phyloP scores from a whole-genome alignment of 1,284 basidiomycete genomes.

The Tilletia indica region DNA sequence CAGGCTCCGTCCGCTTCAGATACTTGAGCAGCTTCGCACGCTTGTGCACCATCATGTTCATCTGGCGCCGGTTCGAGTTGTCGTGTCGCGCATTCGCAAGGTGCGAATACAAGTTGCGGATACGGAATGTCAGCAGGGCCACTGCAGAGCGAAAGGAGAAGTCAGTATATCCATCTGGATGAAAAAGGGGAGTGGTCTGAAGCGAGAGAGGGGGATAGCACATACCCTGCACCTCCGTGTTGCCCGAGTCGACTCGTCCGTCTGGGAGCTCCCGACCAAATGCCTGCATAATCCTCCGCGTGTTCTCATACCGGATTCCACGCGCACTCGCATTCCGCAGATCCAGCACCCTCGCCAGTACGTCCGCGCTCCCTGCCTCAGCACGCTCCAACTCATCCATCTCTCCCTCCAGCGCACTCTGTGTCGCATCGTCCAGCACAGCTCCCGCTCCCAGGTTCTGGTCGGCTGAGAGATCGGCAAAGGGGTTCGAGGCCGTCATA shows the following conservation, averaged over 20 bases:
- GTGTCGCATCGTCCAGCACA: slow-evolving; percentile 20
- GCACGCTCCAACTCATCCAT: slow-evolving; percentile 38
- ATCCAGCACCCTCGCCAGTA: slow-evolving; percentile 73
- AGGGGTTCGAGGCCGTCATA: too few species aligned
- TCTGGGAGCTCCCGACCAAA: slow-evolving; percentile 64
- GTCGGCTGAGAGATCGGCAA: too few species aligned
- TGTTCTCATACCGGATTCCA: slow-evolving; percentile 82
- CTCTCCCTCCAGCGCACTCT: slow-evolving; percentile 23
- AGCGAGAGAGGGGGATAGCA: slow-evolving; percentile 21
- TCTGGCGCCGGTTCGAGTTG: slow-evolving; percentile 70
- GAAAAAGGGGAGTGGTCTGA: too few species aligned
- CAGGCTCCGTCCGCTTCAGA: slow-evolving; percentile 67
- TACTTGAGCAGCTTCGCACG: slow-evolving; percentile 81
- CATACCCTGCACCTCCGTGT: slow-evolving; percentile 82
- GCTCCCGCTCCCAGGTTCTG: neutral
- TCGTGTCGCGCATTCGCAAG: slow-evolving; percentile 71
- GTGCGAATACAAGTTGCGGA: slow-evolving; percentile 78
- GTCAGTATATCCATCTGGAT: neutral
- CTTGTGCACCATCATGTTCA: slow-evolving; percentile 75
- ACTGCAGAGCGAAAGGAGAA: slow-evolving; percentile 60
- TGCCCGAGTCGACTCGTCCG: slow-evolving; percentile 73
- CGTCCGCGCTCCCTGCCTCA: slow-evolving; percentile 66
- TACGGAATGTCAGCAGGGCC: slow-evolving; percentile 79
- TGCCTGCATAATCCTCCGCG: slow-evolving; percentile 71
- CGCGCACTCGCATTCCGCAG: slow-evolving; percentile 79